These are phyloP conservation scores for Penicillium silybi DNA, from an alignment of 495 filamentous ascomycete species.

Conservation along the genomic window DNA sequence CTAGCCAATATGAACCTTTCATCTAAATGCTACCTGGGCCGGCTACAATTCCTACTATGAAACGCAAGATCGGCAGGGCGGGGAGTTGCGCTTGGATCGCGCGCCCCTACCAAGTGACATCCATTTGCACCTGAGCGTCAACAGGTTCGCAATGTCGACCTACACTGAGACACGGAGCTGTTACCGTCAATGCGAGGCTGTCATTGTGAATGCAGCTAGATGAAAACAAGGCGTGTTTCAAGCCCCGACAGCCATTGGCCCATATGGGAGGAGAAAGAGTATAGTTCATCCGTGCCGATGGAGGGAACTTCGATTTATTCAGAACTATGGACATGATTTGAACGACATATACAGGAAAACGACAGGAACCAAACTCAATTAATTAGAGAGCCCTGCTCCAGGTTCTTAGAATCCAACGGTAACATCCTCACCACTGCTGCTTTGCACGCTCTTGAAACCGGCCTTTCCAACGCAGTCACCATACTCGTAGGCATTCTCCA, in stretches of 20 bases:
- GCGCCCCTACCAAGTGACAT: slow-evolving; percentile 1
- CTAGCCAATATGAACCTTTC: background rate
- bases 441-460: slow-evolving; percentile 10
- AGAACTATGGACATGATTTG: background rate
- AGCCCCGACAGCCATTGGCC: background rate
- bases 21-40: slow-evolving; percentile 2
- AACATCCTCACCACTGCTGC: slow-evolving; percentile 9
- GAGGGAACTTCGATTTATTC: background rate
- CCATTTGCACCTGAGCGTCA: background rate
- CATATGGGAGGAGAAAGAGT: background rate
- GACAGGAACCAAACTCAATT: background rate
- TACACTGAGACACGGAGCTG: background rate
- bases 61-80: slow-evolving; percentile 8
- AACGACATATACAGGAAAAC: background rate
- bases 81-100: background rate
- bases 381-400: background rate
- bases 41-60: background rate
- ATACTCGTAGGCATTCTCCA: slow-evolving; percentile 25
- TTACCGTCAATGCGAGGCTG: background rate
- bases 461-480: slow-evolving; percentile 29
- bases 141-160: background rate
- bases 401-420: slow-evolving; percentile 20
- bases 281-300: background rate
- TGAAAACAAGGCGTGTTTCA: background rate
- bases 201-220: background rate